Evolutionary conservation across 75 land plant species (phyloP).

Genomic region (Pinus albicaulis): DNA sequence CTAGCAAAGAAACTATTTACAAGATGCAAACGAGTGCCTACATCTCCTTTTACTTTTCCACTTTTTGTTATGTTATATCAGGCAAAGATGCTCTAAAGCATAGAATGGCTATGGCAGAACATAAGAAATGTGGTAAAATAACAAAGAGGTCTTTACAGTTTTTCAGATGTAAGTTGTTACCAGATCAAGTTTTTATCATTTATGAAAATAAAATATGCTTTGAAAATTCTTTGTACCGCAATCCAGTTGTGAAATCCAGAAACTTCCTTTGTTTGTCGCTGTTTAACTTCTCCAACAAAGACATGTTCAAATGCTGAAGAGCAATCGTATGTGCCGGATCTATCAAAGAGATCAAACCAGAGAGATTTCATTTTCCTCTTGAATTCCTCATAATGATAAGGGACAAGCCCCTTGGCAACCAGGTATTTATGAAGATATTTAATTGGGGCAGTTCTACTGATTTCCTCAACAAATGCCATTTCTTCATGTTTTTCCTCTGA

Average conservation of each 20-base stretch:
- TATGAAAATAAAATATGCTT: background rate
- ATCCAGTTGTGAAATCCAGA: slow-evolving; percentile 99
- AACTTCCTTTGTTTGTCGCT: slow-evolving; percentile 51
- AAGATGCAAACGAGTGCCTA: background rate
- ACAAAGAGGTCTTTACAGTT: background rate
- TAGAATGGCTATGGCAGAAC: background rate
- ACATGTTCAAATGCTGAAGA: slow-evolving; percentile 99
- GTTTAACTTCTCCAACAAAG: slow-evolving; percentile 94
- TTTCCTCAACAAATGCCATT: slow-evolving; percentile 87
- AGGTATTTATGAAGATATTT: slow-evolving; percentile 81
- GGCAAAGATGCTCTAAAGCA: background rate
- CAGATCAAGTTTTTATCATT: background rate
- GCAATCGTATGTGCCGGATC: slow-evolving; percentile 66
- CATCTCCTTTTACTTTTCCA: background rate
- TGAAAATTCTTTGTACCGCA: slow-evolving; percentile 42
- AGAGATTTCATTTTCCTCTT: slow-evolving; percentile 58
- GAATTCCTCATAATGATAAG: slow-evolving; percentile 55
- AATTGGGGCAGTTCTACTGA: slow-evolving; percentile 90
- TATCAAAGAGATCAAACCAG: slow-evolving; percentile 82
- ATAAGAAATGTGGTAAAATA: background rate
- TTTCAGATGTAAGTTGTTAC: background rate
- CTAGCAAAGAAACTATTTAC: background rate
- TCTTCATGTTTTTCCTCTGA: slow-evolving; percentile 76
- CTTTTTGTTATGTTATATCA: background rate
- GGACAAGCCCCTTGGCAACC: slow-evolving; percentile 45